Evolutionary conservation across 306 rosid species (phyloP).

Genomic region (Vigna radiata): DNA sequence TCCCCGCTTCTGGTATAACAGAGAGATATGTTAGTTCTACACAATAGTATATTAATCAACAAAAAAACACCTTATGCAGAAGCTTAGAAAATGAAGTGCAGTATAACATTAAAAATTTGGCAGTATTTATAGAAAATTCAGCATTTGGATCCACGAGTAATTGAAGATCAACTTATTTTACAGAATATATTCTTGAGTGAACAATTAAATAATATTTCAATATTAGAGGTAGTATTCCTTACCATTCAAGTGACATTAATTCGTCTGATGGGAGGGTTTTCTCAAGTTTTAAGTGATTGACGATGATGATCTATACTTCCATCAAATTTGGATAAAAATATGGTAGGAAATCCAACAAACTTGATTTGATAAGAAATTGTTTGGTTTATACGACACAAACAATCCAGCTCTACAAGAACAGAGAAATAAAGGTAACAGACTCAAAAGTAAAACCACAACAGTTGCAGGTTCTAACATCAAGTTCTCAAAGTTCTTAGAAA

Average conservation of each 20-base stretch:
- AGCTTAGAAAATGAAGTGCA: constrained; percentile 20
- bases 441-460: background rate
- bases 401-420: background rate
- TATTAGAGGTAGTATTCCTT: no score
- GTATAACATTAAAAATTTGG: no score
- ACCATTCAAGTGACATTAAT: no score
- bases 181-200: background rate
- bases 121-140: constrained; percentile 2
- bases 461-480: background rate
- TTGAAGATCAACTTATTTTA: background rate
- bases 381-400: background rate
- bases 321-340: background rate
- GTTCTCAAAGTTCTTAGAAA: background rate
- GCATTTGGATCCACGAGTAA: background rate
- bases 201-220: no score
- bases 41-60: background rate
- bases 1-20: constrained; percentile 2
- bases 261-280: no score
- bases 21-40: constrained; percentile 21
- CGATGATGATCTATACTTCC: background rate
- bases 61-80: background rate
- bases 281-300: background rate
- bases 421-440: no score
- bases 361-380: background rate
- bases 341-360: background rate